Conservation (phyloP, 2,329 filamentous ascomycete species). For the Ophiognomonia clavigignenti-juglandacearum region DNA sequence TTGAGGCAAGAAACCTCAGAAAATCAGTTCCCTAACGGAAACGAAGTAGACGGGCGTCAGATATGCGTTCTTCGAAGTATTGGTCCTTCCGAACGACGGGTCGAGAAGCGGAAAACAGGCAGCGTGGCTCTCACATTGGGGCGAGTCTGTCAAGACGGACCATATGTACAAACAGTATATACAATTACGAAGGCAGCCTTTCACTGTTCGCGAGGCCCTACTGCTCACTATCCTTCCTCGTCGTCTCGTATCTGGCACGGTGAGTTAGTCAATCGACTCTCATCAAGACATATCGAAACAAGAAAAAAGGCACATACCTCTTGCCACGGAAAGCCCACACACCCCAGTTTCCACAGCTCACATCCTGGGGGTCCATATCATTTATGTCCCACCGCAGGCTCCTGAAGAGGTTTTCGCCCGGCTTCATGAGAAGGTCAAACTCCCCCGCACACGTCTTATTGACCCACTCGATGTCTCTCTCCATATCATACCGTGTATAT, state of each 20-base stretch:
- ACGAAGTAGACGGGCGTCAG: no score
- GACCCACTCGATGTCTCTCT: constrained; percentile 88
- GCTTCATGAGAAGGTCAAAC: constrained; percentile 86
- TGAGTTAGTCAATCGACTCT: constrained; percentile 25
- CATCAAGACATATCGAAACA: no score
- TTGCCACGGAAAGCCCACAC: constrained; percentile 97
- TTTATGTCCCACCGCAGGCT: constrained; percentile 97
- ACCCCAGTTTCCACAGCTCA: constrained; percentile 96
- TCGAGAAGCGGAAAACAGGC: no score
- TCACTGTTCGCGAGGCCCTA: not conserved
- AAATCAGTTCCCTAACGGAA: no score
- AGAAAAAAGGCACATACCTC: constrained; percentile 54
- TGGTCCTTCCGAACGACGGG: no score
- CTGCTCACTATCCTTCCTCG: constrained; percentile 40
- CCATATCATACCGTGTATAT: constrained; percentile 93
- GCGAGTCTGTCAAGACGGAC: not conserved
- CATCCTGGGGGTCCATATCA: constrained; percentile 87
- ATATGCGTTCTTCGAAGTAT: no score
- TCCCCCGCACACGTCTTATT: constrained; percentile 80
- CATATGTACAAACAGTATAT: not conserved
- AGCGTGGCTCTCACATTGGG: no score
- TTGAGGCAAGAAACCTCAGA: no score
- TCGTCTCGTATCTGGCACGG: constrained; percentile 55
- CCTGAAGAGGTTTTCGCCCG: constrained; percentile 89
- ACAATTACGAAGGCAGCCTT: not conserved